phyloP scores from a whole-genome alignment of 176 grass and related monocot species.

The Rhynchospora tenuis region DNA sequence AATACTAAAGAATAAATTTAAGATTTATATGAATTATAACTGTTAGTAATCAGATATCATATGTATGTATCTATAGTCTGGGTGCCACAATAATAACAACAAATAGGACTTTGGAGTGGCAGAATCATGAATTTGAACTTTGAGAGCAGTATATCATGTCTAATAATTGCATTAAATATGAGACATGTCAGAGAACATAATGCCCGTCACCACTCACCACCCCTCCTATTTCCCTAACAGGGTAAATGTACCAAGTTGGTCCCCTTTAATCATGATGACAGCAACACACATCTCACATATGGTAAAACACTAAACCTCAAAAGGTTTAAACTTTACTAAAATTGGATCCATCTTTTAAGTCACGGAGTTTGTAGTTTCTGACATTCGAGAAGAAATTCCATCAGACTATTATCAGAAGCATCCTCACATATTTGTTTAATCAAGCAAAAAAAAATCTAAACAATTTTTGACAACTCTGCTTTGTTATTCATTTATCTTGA shows the following conservation, averaged over 20 bases:
- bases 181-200: slow-evolving; percentile 10
- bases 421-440: neutral
- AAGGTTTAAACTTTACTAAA: neutral
- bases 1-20: too few relatives aligned
- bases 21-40: too few relatives aligned
- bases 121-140: neutral
- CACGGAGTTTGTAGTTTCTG: neutral
- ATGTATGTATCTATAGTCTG: neutral
- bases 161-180: slow-evolving; percentile 7
- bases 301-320: neutral
- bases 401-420: neutral
- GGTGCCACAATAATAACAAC: neutral
- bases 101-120: neutral
- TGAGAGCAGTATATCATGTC: neutral
- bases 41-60: too few relatives aligned
- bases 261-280: slow-evolving; percentile 19
- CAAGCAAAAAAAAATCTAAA: neutral
- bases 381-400: neutral
- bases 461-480: neutral
- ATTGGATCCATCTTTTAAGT: neutral
- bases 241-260: neutral
- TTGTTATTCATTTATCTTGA: too few relatives aligned
- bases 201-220: neutral
- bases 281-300: neutral
- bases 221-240: neutral